Conservation (phyloP, 2,329 filamentous ascomycete genomes). For the Fusarium torulosum region DNA sequence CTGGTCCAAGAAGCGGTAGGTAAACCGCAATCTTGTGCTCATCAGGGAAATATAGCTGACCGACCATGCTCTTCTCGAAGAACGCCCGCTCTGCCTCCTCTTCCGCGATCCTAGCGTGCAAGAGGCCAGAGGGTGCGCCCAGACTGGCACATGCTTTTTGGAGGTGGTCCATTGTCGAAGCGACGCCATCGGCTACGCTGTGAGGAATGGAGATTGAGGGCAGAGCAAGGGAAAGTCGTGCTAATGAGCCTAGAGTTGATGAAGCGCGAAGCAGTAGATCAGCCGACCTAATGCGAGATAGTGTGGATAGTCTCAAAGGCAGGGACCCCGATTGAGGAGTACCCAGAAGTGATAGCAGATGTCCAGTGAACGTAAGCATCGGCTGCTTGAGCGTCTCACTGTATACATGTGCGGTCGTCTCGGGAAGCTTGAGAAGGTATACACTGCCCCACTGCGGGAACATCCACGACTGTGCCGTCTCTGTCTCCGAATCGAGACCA, state of each 20-base stretch:
- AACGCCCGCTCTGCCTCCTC: conserved; percentile 92
- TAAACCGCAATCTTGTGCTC: conserved; percentile 99
- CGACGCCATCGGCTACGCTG: conserved; percentile 86
- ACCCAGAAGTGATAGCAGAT: conserved; percentile 88
- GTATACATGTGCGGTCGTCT: conserved; percentile 65
- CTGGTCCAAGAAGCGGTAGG: conserved; percentile 87
- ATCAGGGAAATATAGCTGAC: conserved; percentile 97
- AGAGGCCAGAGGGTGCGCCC: conserved; percentile 74
- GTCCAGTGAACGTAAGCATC: conserved; percentile 90
- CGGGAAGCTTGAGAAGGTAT: conserved; percentile 66
- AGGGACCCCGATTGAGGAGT: conserved; percentile 86
- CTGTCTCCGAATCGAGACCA: conserved; percentile 57
- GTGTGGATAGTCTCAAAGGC: conserved; percentile 84
- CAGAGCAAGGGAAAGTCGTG: conserved; percentile 84
- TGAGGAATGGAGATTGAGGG: conserved; percentile 92
- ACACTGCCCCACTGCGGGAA: conserved; percentile 94
- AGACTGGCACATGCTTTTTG: conserved; percentile 81
- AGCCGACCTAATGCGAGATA: conserved; percentile 86
- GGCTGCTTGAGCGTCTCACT: conserved; percentile 78
- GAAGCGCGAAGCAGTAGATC: conserved; percentile 90
- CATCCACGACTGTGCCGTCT: conserved; percentile 79
- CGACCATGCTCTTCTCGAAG: conserved; percentile 99
- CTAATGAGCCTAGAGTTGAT: conserved; percentile 92
- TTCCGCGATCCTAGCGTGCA: conserved; percentile 86
- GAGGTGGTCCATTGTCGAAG: conserved; percentile 82